Evolutionary conservation across 2,329 filamentous ascomycete species (phyloP), one percentile per base, ranked within the genome.

Genomic region (Colletotrichum eremochloae): DNA sequence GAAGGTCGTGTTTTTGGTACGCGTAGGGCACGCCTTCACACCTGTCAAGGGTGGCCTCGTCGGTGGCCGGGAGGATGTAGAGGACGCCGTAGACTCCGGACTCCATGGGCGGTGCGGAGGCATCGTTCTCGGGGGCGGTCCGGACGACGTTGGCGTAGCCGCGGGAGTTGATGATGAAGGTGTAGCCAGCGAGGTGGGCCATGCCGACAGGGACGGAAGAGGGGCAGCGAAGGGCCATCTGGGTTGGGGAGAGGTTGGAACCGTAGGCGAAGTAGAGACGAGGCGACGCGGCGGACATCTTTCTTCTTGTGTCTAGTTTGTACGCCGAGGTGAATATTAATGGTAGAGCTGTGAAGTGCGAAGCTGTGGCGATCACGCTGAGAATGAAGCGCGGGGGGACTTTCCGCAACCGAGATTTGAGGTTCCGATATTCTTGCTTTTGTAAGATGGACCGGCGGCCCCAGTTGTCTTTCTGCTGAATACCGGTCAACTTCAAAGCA

Each of bases 241-340:
- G 91, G 38, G 85, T 80, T 0, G 86, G 86, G 79, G 90, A 92
- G 70, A 94, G 86, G 79, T 94, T 94, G 78, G 88, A 91, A 74
- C 92, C 92, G 80, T 92, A 94, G 76, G 88, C 92, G 78, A 94
- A 93, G 84, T 93, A 93, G 74, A 90, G 61, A 8, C 52, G 52
- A 20, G 63, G 52, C 38, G 52, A 5, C 29, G 15, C 0, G 31
- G 38, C 4, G 18, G 42, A 6, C 64, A 67, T 67, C 46, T 9
- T 46, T 46, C 44, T 46, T 46, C 44, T 46, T 11, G 5, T 24
- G 36, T 14, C 1, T 9, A 12, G 38, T 5, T 18, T n/a, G n/a
- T 3, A 12, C 15, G 14, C 11, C 18, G 62, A 36, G 52, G 42
- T 44, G 42, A 44, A 18, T 48, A 20, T 44, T 1, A 9, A 44